Evolutionary conservation across 352 stramenopile genomes (phyloP), one percentile per base, ranked within the genome.

Genomic region (Saprolegnia diclina): DNA sequence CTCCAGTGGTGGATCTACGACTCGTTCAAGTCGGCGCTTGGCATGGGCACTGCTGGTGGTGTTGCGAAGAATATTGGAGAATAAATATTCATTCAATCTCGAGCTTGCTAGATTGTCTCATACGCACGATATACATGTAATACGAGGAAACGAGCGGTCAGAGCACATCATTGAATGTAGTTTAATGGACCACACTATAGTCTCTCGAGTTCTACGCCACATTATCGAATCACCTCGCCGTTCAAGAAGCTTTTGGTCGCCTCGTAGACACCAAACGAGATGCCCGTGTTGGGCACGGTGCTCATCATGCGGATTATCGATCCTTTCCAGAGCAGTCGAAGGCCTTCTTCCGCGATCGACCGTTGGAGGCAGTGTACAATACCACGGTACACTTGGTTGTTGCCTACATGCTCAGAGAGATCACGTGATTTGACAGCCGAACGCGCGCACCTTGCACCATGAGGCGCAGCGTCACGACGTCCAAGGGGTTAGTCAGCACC

Each of bases 1-100:
- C 89, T 97, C 65, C 92, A 98, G 86, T 98, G 93, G 92, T 98
- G 92, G 90, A 98, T 98, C 80, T 98, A 98, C 80, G 92, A 97
- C 74, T 94, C 89, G 71, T 98, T 97, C 79, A 97, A 98, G 85
- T 94, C 89, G 72, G 85, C 83, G 65, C 89, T 94, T 67, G 91
- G 91, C 74, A 96, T 97, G 88, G 87, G 89, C 70, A 97, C 90
- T 71, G 89, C 87, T 55, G 90, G 90, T 76, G 89, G 89, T 52
- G 82, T 80, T 59, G 76, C 81, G 45, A 69, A 69, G 63, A 69
- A 69, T n/a, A n/a, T n/a, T n/a, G n/a, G n/a, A n/a, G n/a, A n/a
- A 9, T 69, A 69, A 69, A 61, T 37, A 44, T n/a, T 18, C 32
- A 19, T 61, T 9, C 38, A 50, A 19, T 66, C 42, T 66, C 52